Evolutionary conservation across 495 filamentous ascomycete genomes (phyloP).

Genomic region (Podospora conica): DNA sequence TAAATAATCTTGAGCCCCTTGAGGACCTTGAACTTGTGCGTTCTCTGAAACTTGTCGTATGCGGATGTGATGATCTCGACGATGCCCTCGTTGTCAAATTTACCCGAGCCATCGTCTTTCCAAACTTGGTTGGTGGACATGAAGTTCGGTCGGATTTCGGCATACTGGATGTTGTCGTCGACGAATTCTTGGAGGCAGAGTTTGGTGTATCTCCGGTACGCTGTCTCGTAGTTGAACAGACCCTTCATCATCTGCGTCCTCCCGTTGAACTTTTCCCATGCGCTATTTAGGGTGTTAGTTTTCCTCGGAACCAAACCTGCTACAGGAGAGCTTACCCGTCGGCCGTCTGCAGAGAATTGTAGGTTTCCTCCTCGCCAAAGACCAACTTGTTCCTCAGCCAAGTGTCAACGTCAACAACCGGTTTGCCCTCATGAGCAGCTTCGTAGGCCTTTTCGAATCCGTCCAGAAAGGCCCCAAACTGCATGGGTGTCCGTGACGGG

Average conservation of each 20-base stretch:
- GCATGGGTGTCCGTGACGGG: constrained; percentile 28
- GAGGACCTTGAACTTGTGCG: constrained; percentile 22
- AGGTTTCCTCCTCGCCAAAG: constrained; percentile 43
- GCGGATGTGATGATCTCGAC: constrained; percentile 46
- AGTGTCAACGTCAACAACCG: constrained; percentile 16
- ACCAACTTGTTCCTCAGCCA: constrained; percentile 47
- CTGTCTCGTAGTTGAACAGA: constrained; percentile 50
- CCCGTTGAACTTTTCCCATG: constrained; percentile 50
- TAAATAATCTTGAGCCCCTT: constrained; percentile 49
- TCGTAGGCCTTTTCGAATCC: constrained; percentile 15
- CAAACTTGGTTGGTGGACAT: constrained; percentile 49
- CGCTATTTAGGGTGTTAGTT: constrained; percentile 27
- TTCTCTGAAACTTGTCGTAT: constrained; percentile 39
- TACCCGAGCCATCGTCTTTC: constrained; percentile 35
- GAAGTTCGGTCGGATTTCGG: constrained; percentile 53
- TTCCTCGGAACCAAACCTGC: not conserved
- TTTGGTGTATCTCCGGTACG: constrained; percentile 43
- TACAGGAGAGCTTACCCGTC: constrained; percentile 28
- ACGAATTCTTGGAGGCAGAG: constrained; percentile 45
- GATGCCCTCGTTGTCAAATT: constrained; percentile 42
- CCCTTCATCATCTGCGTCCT: constrained; percentile 57
- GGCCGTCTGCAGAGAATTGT: constrained; percentile 33
- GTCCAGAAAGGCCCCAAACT: constrained; percentile 30
- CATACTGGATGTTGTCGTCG: constrained; percentile 51
- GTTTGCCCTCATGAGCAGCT: not conserved